phyloP scores from a whole-genome alignment of 2,329 filamentous ascomycete genomes.

The Sporothrix humicola region DNA sequence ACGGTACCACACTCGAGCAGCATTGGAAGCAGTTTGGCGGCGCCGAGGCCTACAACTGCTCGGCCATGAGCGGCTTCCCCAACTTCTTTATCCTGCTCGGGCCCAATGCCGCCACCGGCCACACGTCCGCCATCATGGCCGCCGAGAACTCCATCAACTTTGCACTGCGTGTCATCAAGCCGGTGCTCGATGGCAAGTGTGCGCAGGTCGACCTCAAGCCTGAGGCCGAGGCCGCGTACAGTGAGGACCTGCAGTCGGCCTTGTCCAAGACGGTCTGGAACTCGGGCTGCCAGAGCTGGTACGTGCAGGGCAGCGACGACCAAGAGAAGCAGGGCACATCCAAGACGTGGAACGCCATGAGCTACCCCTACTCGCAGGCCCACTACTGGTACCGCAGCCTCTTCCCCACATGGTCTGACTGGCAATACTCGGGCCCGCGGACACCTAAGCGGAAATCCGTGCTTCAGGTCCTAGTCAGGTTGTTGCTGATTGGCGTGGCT shows the following conservation, averaged over 20 bases:
- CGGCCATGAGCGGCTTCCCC: conserved; percentile 3
- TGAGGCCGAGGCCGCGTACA: background rate
- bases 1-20: background rate
- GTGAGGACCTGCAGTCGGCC: background rate
- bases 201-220: background rate
- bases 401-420: conserved; percentile 18
- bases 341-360: conserved; percentile 19
- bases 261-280: background rate
- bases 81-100: conserved; percentile 20
- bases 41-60: conserved; percentile 4
- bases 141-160: conserved; percentile 23
- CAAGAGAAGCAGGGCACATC: background rate
- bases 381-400: conserved; percentile 19
- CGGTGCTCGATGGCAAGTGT: background rate
- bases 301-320: background rate
- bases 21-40: conserved; percentile 3
- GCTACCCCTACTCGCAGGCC: conserved; percentile 7
- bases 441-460: too few species aligned
- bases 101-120: conserved; percentile 16
- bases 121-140: conserved; percentile 9
- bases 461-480: too few species aligned
- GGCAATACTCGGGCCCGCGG: background rate
- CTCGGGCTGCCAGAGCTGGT: conserved; percentile 24
- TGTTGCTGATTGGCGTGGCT: too few species aligned
- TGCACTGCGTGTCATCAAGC: background rate